Evolutionary conservation across 148 eudicot species (phyloP).

Genomic region (Arbutus unedo): DNA sequence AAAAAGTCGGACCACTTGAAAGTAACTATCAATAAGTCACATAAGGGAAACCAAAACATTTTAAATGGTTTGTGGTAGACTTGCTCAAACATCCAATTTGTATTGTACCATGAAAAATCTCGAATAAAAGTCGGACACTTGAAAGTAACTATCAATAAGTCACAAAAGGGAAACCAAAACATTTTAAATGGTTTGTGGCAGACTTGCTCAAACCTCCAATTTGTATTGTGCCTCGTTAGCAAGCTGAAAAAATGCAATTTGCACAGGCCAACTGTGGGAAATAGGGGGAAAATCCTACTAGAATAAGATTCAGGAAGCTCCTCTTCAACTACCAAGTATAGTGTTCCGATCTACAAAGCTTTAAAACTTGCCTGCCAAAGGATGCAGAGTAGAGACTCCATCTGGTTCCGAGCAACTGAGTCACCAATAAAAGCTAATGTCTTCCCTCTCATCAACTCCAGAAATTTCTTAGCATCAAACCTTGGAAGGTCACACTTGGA

Average conservation of each 20-base stretch:
- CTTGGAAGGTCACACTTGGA: slow-evolving; percentile 77
- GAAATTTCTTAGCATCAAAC: slow-evolving; percentile 62
- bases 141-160: too few species aligned
- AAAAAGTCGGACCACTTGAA: neutral
- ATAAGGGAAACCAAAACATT: neutral
- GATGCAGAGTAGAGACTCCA: slow-evolving; percentile 74
- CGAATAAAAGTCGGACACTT: neutral
- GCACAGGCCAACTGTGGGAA: neutral
- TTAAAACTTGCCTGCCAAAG: slow-evolving; percentile 76
- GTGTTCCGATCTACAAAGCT: neutral
- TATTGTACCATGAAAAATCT: neutral
- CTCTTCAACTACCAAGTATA: neutral
- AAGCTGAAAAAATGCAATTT: neutral
- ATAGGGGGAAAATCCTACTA: neutral
- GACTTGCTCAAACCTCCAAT: neutral
- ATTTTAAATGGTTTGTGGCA: neutral
- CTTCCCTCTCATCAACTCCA: slow-evolving; percentile 84
- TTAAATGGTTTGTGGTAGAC: neutral
- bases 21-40: too few species aligned
- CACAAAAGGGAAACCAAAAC: neutral
- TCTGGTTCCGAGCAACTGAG: slow-evolving; percentile 85
- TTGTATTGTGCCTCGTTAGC: neutral
- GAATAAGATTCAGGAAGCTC: too few species aligned
- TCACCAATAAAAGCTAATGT: slow-evolving; percentile 83
- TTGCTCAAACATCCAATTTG: neutral